Evolutionary conservation across 768 basidiomycete species (phyloP), one percentile per base, ranked within the genome.

Genomic region (Cyathus striatus): DNA sequence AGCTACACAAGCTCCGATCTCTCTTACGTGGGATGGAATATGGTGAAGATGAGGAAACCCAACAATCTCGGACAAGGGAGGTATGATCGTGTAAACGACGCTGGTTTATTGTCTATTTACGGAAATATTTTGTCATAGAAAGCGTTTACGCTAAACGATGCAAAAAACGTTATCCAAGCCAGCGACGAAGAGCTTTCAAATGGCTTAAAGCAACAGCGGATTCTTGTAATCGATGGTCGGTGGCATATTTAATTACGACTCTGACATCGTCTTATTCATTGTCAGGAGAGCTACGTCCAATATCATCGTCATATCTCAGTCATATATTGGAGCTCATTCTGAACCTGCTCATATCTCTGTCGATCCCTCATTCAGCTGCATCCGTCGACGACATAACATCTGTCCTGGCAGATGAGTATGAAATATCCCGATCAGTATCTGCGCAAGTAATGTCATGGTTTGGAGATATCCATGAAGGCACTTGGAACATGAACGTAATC

Each of bases 381-480:
- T 66, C 78, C 0, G 69, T 81, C n/a, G 73, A 80, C 34, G 69
- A 72, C n/a, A 62, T 95, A 33, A 57, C 73, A 5, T 64, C 73
- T 7, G 64, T 77, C 0, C 72, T 97, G 10, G 75, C 79, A 14
- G 73, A 84, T 33, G 85, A 88, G 3, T 82, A 91, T 54, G 88
- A 89, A 16, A 63, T 94, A 13, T 70, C 78, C 6, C 63, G 75
- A 5, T 57, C 66, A 2, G 74, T 92, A 22, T 73, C 79, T 6
- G 63, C 57, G 5, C 89, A 91, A 56, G 72, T 92, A 21, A 78
- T 96, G 69, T 57, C 64, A 0, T 94, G 94, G 84, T 97, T 95
- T 51, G 92, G 91, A 13, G 64, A 69, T 3, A 59, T 83, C 3
- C 53, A 62, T 13, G 67, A 68, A 14, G 78, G 67, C 3, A 62